Conservation (phyloP, 1,284 basidiomycete genomes). For the Puccinia hordei region DNA sequence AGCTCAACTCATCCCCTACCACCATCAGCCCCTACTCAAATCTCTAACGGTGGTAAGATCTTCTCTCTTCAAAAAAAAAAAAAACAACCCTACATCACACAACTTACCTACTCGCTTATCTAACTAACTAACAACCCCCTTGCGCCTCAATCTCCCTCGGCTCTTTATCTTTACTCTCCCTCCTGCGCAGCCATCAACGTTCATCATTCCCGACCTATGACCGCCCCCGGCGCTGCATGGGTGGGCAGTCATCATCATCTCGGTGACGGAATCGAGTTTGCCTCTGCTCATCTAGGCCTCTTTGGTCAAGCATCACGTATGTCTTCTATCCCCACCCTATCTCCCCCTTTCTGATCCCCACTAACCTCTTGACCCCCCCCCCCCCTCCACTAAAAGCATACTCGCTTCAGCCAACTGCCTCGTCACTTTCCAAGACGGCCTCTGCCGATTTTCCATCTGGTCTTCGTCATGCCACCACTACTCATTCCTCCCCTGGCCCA, state of each 20-base stretch:
- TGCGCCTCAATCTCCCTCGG: not conserved
- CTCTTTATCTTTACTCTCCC: not conserved
- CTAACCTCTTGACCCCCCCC: not conserved
- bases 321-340: not conserved
- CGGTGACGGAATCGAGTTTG: conserved; percentile 19
- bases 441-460: conserved; percentile 9
- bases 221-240: conserved; percentile 43
- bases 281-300: conserved; percentile 29
- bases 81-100: too few species aligned
- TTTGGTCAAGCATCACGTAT: conserved; percentile 17
- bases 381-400: not conserved
- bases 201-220: conserved; percentile 46
- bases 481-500: too few species aligned
- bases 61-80: too few species aligned
- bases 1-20: too few species aligned
- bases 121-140: not conserved
- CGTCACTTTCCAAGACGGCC: not conserved
- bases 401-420: not conserved
- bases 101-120: not conserved
- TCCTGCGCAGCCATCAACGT: conserved; percentile 26
- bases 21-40: conserved; percentile 13
- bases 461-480: too few species aligned
- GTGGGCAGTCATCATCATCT: conserved; percentile 23
- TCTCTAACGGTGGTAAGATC: not conserved
- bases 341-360: not conserved